Evolutionary conservation across 306 rosid genomes (phyloP), one percentile per base, ranked within the genome.

Genomic region (Cicer arietinum): DNA sequence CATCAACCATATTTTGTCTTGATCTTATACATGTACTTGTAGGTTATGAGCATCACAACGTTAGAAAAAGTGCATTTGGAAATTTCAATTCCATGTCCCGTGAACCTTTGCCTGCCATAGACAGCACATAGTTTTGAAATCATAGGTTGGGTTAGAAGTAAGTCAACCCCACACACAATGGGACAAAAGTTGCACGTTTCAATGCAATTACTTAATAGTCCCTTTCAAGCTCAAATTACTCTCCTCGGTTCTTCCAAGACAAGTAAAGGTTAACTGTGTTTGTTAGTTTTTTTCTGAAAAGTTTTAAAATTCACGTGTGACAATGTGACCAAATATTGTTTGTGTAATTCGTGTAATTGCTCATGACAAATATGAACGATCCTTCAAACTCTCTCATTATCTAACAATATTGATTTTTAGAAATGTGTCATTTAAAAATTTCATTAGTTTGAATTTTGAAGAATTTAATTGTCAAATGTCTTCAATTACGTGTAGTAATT

Each of bases 51-150:
- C 71, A 53, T 69, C 7, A 59, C 4, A 5, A 16, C 18, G 6
- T 69, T 45, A 39, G 8, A 20, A 74, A 65, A 63, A 43, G 53
- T 6, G 14, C 47, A 11, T 56, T 81, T 65, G 58, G 51, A 9
- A 65, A 41, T 44, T 10, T 9, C 58, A 63, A 53, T 12, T 9
- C 58, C 67, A 53, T 12, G 77, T 54, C 88, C n/a, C 86, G 87
- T 87, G 91, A 89, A 67, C 79, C 61, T 37, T 70, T 72, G 85
- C 62, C 76, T 44, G 76, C 25, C 52, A 52, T 43, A 59, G 1
- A 67, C 59, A 41, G 63, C 63, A 65, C 54, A 58, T 16, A 45
- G 64, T 40, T 80, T 68, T 60, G 72, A 67, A 60, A 40, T 59
- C 10, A 51, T 37, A 18, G 70, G 12, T 6, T 59, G 2, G 3